phyloP scores from a whole-genome alignment of 2,329 filamentous ascomycete genomes.

The Tolypocladium cylindrosporum region DNA sequence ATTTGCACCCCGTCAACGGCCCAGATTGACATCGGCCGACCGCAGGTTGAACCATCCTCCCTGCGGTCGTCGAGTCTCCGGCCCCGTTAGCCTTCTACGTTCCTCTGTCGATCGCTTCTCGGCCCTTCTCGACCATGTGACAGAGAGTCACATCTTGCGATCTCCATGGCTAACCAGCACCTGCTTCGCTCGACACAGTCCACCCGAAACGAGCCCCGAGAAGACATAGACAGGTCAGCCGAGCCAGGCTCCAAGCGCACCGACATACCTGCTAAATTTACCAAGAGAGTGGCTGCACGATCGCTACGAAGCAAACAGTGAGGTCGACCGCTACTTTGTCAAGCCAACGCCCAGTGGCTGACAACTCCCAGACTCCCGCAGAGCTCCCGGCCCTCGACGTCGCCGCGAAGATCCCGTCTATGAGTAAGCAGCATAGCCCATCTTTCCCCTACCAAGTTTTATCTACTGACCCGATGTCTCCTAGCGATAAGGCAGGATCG shows the following conservation, averaged over 20 bases:
- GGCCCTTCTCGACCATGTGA: conserved; percentile 18
- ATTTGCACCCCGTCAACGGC: neutral
- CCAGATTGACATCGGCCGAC: neutral
- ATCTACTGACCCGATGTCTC: conserved; percentile 4
- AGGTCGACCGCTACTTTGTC: conserved; percentile 5
- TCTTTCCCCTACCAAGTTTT: no score
- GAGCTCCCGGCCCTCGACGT: conserved; percentile 30
- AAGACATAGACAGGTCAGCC: conserved; percentile 58
- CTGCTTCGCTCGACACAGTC: conserved; percentile 39
- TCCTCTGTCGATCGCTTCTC: conserved; percentile 17
- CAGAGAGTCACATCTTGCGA: conserved; percentile 22
- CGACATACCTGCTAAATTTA: conserved; percentile 10
- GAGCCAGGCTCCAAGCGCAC: neutral
- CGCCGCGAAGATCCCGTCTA: conserved; percentile 32
- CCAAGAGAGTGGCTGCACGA: conserved; percentile 92
- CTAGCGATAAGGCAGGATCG: conserved; percentile 45
- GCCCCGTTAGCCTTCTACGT: conserved; percentile 18
- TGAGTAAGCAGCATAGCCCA: conserved; percentile 14
- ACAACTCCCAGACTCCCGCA: conserved; percentile 25
- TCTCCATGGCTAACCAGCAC: conserved; percentile 16
- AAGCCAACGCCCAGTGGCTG: conserved; percentile 6
- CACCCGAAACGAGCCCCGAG: conserved; percentile 49
- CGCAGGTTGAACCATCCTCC: conserved; percentile 25
- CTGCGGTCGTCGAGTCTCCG: conserved; percentile 15
- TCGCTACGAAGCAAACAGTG: conserved; percentile 69